phyloP scores from a whole-genome alignment of 179 eudicot genomes.

The Drosera spatulata region DNA sequence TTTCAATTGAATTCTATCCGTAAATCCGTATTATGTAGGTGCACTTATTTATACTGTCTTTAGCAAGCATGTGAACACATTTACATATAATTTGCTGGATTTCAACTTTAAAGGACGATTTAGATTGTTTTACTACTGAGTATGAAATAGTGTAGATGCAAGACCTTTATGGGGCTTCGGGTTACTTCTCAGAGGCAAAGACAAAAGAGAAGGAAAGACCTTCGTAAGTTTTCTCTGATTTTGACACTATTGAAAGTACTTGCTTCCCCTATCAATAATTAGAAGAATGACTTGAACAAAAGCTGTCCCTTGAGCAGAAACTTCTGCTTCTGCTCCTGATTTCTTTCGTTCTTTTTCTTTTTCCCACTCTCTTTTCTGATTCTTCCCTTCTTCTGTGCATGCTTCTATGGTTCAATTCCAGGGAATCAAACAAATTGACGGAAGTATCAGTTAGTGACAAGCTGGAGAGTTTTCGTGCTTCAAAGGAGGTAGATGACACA shows the following conservation, averaged over 20 bases:
- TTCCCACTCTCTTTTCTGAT: background rate
- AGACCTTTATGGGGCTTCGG: slow-evolving; percentile 85
- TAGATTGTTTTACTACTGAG: background rate
- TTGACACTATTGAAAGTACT: background rate
- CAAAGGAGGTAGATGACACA: slow-evolving; percentile 60
- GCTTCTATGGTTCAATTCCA: slow-evolving; percentile 12
- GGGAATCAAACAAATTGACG: slow-evolving; percentile 60
- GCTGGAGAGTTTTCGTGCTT: slow-evolving; percentile 90
- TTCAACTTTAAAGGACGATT: too few relatives aligned
- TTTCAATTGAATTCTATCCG: too few relatives aligned
- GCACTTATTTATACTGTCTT: too few relatives aligned
- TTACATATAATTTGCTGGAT: too few relatives aligned
- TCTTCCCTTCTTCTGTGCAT: background rate
- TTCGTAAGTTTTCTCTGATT: slow-evolving; percentile 34
- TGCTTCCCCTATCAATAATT: background rate
- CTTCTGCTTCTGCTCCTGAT: background rate
- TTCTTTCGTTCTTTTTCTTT: background rate
- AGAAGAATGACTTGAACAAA: background rate
- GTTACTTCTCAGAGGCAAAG: slow-evolving; percentile 63
- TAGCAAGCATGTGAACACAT: too few relatives aligned
- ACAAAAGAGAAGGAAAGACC: slow-evolving; percentile 34
- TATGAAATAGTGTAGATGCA: slow-evolving; percentile 54
- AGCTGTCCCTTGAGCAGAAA: too few relatives aligned
- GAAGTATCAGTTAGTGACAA: slow-evolving; percentile 93
- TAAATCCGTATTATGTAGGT: too few relatives aligned